A percentile compares a stretch with the other conserved stretches of the same genome.
These are phyloP conservation scores for Claviceps citrina DNA, from an alignment of 2,329 filamentous ascomycete genomes.

Conservation along the genomic window DNA sequence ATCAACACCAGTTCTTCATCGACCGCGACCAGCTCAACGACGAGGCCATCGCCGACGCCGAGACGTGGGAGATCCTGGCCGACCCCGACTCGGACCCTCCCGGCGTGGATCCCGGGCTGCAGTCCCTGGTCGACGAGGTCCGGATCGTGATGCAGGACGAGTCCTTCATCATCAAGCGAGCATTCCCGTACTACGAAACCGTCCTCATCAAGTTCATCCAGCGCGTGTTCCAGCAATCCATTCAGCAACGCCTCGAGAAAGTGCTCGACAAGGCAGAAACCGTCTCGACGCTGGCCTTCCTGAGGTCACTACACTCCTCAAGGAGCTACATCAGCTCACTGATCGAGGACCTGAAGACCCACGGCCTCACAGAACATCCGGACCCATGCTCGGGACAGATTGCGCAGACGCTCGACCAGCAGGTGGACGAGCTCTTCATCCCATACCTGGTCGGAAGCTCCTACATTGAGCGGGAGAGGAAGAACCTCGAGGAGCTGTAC, in stretches of 20 bases:
- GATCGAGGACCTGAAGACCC: conserved; percentile 84
- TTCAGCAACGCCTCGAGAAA: conserved; percentile 90
- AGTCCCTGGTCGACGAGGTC: conserved; percentile 86
- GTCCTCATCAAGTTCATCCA: conserved; percentile 88
- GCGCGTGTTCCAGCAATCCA: conserved; percentile 91
- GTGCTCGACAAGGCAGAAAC: conserved; percentile 88
- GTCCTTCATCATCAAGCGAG: conserved; percentile 88
- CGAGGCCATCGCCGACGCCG: conserved; percentile 59
- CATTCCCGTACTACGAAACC: conserved; percentile 91
- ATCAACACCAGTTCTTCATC: conserved; percentile 98
- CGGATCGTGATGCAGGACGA: conserved; percentile 93
- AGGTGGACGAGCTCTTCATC: conserved; percentile 63
- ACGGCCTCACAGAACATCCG: conserved; percentile 88
- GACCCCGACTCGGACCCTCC: conserved; percentile 89
- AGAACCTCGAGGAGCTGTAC: conserved; percentile 64
- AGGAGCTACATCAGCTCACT: conserved; percentile 74
- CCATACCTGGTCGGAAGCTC: conserved; percentile 54
- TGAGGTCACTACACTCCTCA: conserved; percentile 80
- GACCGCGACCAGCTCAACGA: conserved; percentile 84
- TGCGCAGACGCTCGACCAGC: conserved; percentile 56
- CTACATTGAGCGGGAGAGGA: conserved; percentile 55
- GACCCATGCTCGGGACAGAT: conserved; percentile 81
- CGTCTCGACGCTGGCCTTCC: conserved; percentile 79
- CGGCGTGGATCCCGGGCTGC: conserved; percentile 78
- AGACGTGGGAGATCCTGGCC: conserved; percentile 80